phyloP scores from a whole-genome alignment of 2,329 filamentous ascomycete genomes.

The Aspergillus arachidicola region DNA sequence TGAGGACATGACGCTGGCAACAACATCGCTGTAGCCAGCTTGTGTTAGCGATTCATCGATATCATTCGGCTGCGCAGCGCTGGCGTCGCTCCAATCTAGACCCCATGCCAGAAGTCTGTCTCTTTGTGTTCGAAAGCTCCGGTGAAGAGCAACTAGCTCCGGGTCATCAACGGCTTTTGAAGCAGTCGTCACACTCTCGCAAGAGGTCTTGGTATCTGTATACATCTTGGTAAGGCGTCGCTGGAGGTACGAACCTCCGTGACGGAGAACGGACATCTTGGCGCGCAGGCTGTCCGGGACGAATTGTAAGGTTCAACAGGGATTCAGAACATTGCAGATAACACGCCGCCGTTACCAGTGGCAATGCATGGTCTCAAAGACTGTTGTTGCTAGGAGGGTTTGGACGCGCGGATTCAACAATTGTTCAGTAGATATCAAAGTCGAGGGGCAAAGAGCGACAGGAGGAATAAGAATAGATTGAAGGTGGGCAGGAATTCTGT shows the following conservation, averaged over 20 bases:
- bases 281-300: slow-evolving; percentile 21
- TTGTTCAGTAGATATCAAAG: background rate
- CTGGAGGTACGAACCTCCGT: slow-evolving; percentile 48
- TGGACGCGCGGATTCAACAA: slow-evolving; percentile 4
- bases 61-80: slow-evolving; percentile 57
- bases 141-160: slow-evolving; percentile 59
- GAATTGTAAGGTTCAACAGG: slow-evolving; percentile 7
- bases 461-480: slow-evolving; percentile 30
- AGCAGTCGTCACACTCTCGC: slow-evolving; percentile 56
- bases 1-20: slow-evolving; percentile 65
- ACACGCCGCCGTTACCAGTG: slow-evolving; percentile 9
- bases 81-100: slow-evolving; percentile 66
- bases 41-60: slow-evolving; percentile 65
- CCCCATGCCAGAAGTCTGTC: slow-evolving; percentile 67
- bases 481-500: slow-evolving; percentile 41
- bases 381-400: background rate
- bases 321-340: slow-evolving; percentile 22
- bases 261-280: slow-evolving; percentile 51
- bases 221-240: slow-evolving; percentile 62
- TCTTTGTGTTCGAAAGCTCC: slow-evolving; percentile 65
- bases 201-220: slow-evolving; percentile 65
- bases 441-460: slow-evolving; percentile 18
- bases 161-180: slow-evolving; percentile 53
- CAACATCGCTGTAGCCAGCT: slow-evolving; percentile 65
- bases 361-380: slow-evolving; percentile 4